Evolutionary conservation across 495 filamentous ascomycete genomes (phyloP).

Genomic region (Trichoderma asperelloides): DNA sequence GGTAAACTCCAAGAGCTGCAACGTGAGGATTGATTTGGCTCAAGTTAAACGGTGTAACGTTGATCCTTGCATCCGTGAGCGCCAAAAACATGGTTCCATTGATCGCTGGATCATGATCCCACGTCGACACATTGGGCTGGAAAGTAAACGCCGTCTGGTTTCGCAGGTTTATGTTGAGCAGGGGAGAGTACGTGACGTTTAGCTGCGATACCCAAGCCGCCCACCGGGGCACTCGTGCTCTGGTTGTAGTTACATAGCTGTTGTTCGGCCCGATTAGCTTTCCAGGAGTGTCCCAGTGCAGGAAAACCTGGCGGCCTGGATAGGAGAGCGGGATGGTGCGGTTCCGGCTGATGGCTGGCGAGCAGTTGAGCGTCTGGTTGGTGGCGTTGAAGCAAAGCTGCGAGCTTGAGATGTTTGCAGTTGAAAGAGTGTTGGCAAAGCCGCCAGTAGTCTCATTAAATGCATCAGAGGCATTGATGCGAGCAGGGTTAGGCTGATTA

Average conservation of each 20-base stretch:
- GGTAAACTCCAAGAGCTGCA: slow-evolving; percentile 65
- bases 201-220: slow-evolving; percentile 78
- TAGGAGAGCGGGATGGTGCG: slow-evolving; percentile 60
- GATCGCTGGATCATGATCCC: slow-evolving; percentile 55
- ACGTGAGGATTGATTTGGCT: slow-evolving; percentile 68
- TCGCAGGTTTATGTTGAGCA: slow-evolving; percentile 39
- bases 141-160: slow-evolving; percentile 52
- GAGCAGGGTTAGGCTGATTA: slow-evolving; percentile 68
- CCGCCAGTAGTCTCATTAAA: slow-evolving; percentile 47
- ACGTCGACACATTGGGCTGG: slow-evolving; percentile 59
- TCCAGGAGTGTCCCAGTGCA: slow-evolving; percentile 68
- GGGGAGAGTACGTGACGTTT: slow-evolving; percentile 71
- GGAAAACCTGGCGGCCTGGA: slow-evolving; percentile 60
- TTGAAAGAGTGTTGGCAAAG: slow-evolving; percentile 33
- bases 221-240: slow-evolving; percentile 50
- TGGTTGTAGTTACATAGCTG: slow-evolving; percentile 59
- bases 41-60: slow-evolving; percentile 70
- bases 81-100: slow-evolving; percentile 77
- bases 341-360: slow-evolving; percentile 57
- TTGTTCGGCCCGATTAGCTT: slow-evolving; percentile 68
- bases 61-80: slow-evolving; percentile 60
- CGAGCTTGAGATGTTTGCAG: slow-evolving; percentile 11
- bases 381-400: slow-evolving; percentile 45
- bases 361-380: slow-evolving; percentile 43
- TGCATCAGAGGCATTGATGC: slow-evolving; percentile 45